Percentiles rank a stretch among this genome's conserved stretches.
phyloP scores from a whole-genome alignment of 2,329 filamentous ascomycete genomes.

The Camillea tinctor region DNA sequence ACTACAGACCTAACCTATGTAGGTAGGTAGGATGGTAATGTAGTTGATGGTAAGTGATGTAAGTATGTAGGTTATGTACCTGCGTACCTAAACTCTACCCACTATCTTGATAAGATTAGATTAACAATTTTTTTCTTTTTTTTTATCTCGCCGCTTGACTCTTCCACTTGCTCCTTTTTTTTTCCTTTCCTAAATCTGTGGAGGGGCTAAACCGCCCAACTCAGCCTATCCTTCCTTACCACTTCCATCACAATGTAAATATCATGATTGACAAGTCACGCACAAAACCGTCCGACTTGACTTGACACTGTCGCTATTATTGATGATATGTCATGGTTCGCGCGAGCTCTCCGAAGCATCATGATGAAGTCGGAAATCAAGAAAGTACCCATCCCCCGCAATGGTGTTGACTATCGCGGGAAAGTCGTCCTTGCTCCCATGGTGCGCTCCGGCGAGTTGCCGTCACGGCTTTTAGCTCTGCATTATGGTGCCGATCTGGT shows the following conservation, averaged over 20 bases:
- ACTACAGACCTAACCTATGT: too few relatives aligned
- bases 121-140: slow-evolving; percentile 4
- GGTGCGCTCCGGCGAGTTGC: slow-evolving; percentile 95
- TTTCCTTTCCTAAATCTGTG: background rate
- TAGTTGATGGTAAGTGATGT: too few relatives aligned
- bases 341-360: slow-evolving; percentile 41
- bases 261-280: background rate
- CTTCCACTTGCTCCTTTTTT: background rate
- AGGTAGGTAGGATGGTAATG: too few relatives aligned
- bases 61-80: too few relatives aligned
- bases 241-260: background rate
- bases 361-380: slow-evolving; percentile 64
- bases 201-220: background rate
- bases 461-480: slow-evolving; percentile 81
- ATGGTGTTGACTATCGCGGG: slow-evolving; percentile 89
- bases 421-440: slow-evolving; percentile 96
- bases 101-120: background rate
- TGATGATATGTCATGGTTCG: slow-evolving; percentile 25
- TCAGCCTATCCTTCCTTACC: background rate
- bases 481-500: slow-evolving; percentile 96
- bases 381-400: slow-evolving; percentile 78
- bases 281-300: background rate
- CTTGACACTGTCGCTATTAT: slow-evolving; percentile 3
- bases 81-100: background rate
- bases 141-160: background rate